phyloP scores from a whole-genome alignment of 306 rosid genomes.

The Abrus precatorius region DNA sequence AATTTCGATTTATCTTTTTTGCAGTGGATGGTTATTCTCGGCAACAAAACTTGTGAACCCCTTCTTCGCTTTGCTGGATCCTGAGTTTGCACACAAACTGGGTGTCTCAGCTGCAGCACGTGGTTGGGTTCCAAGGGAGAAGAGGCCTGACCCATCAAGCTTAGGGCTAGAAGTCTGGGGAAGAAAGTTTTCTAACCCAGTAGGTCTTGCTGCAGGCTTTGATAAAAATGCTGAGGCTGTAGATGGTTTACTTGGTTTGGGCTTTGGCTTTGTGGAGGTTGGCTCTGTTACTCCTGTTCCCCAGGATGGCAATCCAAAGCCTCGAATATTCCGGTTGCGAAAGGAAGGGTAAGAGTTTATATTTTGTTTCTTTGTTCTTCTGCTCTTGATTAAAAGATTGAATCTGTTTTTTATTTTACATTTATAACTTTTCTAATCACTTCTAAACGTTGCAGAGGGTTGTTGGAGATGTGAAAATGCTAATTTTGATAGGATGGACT shows the following conservation, averaged over 20 bases:
- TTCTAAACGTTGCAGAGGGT: slow-evolving; percentile 26
- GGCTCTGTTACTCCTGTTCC: slow-evolving; percentile 98
- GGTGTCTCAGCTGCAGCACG: slow-evolving; percentile 95
- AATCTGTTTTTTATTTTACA: slow-evolving; percentile 7
- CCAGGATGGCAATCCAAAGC: slow-evolving; percentile 96
- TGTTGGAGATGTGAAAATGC: slow-evolving; percentile 37
- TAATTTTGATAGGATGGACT: slow-evolving; percentile 21
- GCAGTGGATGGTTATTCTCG: slow-evolving; percentile 97
- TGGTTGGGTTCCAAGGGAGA: slow-evolving; percentile 98
- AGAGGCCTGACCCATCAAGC: slow-evolving; percentile 78
- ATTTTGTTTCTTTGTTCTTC: slow-evolving; percentile 38
- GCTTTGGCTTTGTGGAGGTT: slow-evolving; percentile 97
- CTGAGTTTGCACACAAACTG: slow-evolving; percentile 86
- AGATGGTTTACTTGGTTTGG: slow-evolving; percentile 90
- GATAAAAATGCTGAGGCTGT: slow-evolving; percentile 97
- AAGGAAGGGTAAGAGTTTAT: slow-evolving; percentile 69
- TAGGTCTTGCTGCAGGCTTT: slow-evolving; percentile 99
- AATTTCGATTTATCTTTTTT: slow-evolving; percentile 49
- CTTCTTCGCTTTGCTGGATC: slow-evolving; percentile 88
- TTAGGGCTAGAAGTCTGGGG: slow-evolving; percentile 97
- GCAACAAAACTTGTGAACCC: slow-evolving; percentile 96
- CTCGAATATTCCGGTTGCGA: slow-evolving; percentile 87
- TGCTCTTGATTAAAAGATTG: slow-evolving; percentile 37
- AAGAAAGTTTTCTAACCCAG: slow-evolving; percentile 90
- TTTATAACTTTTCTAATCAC: slow-evolving; percentile 18